phyloP scores from a whole-genome alignment of 2,329 filamentous ascomycete genomes.

The Nothophaeocryptopus gaeumannii region DNA sequence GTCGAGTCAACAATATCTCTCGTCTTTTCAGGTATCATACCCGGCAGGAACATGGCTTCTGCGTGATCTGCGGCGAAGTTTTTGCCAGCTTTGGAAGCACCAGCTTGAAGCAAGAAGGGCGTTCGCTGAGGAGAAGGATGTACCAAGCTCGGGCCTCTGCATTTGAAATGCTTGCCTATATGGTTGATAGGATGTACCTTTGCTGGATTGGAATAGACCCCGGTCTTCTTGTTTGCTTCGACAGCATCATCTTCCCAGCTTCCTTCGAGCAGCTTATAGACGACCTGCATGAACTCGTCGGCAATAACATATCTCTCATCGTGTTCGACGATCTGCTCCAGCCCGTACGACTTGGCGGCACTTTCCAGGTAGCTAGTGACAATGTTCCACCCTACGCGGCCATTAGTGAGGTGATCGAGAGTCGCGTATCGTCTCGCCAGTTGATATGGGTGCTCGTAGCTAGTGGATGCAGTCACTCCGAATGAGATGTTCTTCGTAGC shows the following conservation, averaged over 20 bases:
- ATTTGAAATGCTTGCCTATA: slow-evolving; percentile 41
- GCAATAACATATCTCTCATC: slow-evolving; percentile 51
- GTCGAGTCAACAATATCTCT: slow-evolving; percentile 43
- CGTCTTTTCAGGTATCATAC: slow-evolving; percentile 44
- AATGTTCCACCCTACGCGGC: slow-evolving; percentile 48
- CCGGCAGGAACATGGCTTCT: slow-evolving; percentile 48
- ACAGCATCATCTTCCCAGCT: slow-evolving; percentile 32
- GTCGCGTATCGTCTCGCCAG: slow-evolving; percentile 38
- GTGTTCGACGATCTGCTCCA: slow-evolving; percentile 47
- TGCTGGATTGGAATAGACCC: slow-evolving; percentile 57
- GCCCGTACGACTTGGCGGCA: slow-evolving; percentile 48
- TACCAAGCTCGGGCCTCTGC: slow-evolving; percentile 48
- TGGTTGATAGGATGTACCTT: slow-evolving; percentile 55
- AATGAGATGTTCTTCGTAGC: slow-evolving; percentile 44
- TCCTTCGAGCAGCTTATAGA: slow-evolving; percentile 33
- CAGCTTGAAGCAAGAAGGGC: slow-evolving; percentile 55
- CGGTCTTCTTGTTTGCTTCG: slow-evolving; percentile 55
- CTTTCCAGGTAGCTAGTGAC: slow-evolving; percentile 50
- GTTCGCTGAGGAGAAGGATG: slow-evolving; percentile 58
- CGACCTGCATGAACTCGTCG: slow-evolving; percentile 43
- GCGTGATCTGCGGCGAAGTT: slow-evolving; percentile 45
- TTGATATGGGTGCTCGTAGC: slow-evolving; percentile 37
- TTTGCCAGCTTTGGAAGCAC: slow-evolving; percentile 46
- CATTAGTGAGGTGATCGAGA: slow-evolving; percentile 39
- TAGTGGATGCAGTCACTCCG: slow-evolving; percentile 38